phyloP scores from a whole-genome alignment of 2,329 filamentous ascomycete genomes.

The Talaromyces sp. region DNA sequence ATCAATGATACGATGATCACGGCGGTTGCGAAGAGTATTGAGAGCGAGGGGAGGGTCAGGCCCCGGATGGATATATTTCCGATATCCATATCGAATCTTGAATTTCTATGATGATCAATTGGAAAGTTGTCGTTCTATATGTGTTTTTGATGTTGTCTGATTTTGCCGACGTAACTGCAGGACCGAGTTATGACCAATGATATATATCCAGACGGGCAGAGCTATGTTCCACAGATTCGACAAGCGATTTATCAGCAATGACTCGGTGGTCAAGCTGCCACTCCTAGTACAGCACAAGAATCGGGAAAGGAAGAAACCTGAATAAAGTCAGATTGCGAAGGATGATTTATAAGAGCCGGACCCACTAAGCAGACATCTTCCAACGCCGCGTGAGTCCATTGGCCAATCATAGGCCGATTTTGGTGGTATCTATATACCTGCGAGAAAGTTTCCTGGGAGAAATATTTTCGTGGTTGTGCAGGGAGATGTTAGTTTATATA shows the following conservation, averaged over 20 bases:
- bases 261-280: neutral
- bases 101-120: neutral
- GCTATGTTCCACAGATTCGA: neutral
- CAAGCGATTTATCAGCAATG: neutral
- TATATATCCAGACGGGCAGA: neutral
- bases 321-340: neutral
- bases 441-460: neutral
- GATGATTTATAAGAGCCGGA: neutral
- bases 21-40: neutral
- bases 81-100: neutral
- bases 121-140: neutral
- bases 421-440: neutral
- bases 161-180: neutral
- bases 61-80: neutral
- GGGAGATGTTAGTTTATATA: neutral
- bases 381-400: neutral
- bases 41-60: neutral
- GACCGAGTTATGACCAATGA: neutral
- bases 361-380: neutral
- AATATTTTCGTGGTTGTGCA: neutral
- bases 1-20: conserved; percentile 12
- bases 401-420: neutral
- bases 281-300: neutral
- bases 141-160: neutral
- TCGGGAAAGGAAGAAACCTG: neutral